These are phyloP conservation scores for Flaveria bidentis DNA, from an alignment of 129 eudicot genomes.

Conservation along the genomic window DNA sequence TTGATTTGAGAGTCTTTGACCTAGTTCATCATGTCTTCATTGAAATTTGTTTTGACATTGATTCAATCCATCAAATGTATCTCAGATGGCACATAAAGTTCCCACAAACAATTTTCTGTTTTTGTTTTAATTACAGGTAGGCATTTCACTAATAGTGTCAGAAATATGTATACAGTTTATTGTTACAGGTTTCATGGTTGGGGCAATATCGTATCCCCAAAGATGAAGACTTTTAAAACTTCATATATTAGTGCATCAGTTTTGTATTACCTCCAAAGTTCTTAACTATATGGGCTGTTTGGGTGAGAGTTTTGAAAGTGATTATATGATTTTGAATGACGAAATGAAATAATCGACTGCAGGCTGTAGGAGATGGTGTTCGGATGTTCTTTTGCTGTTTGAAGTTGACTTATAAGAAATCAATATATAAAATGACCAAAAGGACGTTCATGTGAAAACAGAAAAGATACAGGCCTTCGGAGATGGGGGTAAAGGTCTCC, in stretches of 20 bases:
- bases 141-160: neutral
- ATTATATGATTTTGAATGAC: neutral
- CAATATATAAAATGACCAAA: neutral
- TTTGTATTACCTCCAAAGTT: neutral
- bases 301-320: neutral
- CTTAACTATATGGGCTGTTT: neutral
- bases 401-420: neutral
- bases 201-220: neutral
- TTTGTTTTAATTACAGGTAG: neutral
- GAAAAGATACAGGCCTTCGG: neutral
- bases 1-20: no score
- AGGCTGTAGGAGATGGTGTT: neutral
- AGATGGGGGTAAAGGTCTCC: neutral
- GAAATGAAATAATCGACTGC: neutral
- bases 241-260: neutral
- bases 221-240: neutral
- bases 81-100: neutral
- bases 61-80: neutral
- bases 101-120: neutral
- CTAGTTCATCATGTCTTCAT: neutral
- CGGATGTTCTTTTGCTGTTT: neutral
- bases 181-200: neutral
- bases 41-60: neutral
- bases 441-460: neutral
- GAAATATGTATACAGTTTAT: conserved; percentile 2